Conservation (phyloP, 2,329 filamentous ascomycete species). For the Exophiala phaeomuriformis region DNA sequence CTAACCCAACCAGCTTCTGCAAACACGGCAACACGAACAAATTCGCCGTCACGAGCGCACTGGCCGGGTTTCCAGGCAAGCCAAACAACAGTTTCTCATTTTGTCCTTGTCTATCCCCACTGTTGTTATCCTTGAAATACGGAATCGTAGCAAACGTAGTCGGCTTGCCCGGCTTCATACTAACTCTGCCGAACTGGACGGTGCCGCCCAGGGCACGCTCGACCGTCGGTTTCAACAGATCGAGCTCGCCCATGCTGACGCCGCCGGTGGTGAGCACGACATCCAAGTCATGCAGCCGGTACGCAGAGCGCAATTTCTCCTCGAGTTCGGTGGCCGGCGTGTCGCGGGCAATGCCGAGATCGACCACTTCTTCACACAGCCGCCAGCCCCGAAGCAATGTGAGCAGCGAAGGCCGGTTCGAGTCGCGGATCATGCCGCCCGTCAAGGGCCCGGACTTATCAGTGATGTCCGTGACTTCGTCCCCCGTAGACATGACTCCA, state of each 20-base stretch:
- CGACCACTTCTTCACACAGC: conserved; percentile 59
- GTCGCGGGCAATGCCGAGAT: conserved; percentile 68
- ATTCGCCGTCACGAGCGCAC: conserved; percentile 85
- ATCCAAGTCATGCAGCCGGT: conserved; percentile 58
- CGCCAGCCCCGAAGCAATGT: conserved; percentile 67
- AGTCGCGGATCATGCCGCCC: conserved; percentile 84
- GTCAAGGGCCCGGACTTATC: conserved; percentile 52
- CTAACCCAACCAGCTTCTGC: conserved; percentile 61
- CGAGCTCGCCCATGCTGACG: conserved; percentile 95
- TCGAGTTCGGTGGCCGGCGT: conserved; percentile 63
- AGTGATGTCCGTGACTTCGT: conserved; percentile 78
- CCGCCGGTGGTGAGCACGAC: conserved; percentile 87
- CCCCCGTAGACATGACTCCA: conserved; percentile 85
- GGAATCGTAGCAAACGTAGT: conserved; percentile 92
- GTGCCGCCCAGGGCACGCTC: conserved; percentile 82
- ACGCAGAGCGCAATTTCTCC: conserved; percentile 63
- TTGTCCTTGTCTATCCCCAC: conserved; percentile 8
- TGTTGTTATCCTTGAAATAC: conserved; percentile 39
- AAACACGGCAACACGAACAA: conserved; percentile 86
- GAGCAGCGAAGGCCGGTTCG: conserved; percentile 81
- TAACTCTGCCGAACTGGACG: conserved; percentile 91
- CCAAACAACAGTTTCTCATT: conserved; percentile 67
- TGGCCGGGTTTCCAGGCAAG: conserved; percentile 88
- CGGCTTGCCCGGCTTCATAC: conserved; percentile 97
- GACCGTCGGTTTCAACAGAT: conserved; percentile 92